Conservation (phyloP, 208 protist species). For the Porcisia deanei region DNA sequence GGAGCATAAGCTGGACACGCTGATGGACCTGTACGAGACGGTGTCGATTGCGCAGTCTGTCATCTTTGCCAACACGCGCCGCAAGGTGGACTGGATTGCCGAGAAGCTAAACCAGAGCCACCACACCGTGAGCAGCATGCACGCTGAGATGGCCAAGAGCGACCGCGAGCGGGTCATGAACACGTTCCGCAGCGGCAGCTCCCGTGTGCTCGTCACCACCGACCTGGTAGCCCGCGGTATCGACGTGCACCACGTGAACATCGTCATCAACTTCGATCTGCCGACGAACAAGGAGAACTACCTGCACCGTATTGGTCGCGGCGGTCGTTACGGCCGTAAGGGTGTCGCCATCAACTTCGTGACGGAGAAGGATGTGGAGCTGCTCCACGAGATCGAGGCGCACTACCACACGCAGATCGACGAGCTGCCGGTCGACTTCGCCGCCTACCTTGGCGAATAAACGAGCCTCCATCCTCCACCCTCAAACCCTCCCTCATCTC, state of each 20-base stretch:
- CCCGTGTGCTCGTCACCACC: constrained; percentile 99
- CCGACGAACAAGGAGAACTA: constrained; percentile 99
- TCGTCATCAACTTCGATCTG: constrained; percentile 99
- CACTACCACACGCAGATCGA: constrained; percentile 99
- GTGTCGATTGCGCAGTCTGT: constrained; percentile 95
- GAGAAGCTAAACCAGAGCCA: constrained; percentile 91
- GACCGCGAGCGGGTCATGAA: constrained; percentile 99
- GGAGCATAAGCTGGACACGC: constrained; percentile 98
- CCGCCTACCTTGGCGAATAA: constrained; percentile 76
- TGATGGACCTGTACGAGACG: constrained; percentile 95
- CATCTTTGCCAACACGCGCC: constrained; percentile 99
- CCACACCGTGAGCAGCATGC: constrained; percentile 96
- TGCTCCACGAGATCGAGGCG: constrained; percentile 97
- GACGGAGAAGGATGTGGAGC: constrained; percentile 95
- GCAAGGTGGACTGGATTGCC: constrained; percentile 97
- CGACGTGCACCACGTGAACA: constrained; percentile 99
- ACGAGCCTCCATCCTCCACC: neutral
- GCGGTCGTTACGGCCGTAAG: constrained; percentile 99
- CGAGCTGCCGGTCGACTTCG: constrained; percentile 98
- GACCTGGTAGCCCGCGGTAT: constrained; percentile 99
- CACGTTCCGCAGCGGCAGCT: constrained; percentile 96
- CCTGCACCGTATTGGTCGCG: constrained; percentile 99
- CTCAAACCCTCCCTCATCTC: too few species aligned
- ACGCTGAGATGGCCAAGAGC: constrained; percentile 98
- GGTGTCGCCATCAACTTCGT: constrained; percentile 99